These are phyloP conservation scores for Neurospora tetraspora DNA, from an alignment of 495 filamentous ascomycete genomes.

Conservation along the genomic window DNA sequence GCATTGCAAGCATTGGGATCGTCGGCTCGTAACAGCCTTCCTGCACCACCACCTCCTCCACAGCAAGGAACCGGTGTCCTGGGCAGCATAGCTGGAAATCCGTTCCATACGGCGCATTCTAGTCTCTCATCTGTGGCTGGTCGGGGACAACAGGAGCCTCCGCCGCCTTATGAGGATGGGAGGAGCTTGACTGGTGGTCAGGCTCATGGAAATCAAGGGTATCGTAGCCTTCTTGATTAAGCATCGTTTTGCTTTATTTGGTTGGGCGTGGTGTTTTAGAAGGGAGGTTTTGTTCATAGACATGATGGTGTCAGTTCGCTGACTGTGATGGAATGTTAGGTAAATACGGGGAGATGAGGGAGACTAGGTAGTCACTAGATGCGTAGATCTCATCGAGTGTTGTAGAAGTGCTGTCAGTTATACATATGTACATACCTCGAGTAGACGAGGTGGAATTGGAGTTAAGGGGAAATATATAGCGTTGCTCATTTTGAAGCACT, in stretches of 20 bases:
- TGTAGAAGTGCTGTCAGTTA: neutral
- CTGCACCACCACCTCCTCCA: neutral
- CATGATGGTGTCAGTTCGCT: neutral
- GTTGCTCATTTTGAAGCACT: neutral
- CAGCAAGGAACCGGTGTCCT: neutral
- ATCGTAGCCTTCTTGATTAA: conserved; percentile 13
- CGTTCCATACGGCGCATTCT: neutral
- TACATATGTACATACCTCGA: neutral
- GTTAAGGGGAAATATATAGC: neutral
- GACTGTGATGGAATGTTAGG: neutral
- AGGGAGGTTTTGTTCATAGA: neutral
- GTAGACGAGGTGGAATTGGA: neutral
- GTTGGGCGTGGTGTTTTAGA: neutral
- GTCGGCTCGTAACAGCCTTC: neutral
- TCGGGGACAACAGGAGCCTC: neutral
- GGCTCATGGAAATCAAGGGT: neutral
- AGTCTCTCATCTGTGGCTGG: neutral
- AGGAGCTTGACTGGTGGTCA: neutral
- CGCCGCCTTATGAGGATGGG: neutral
- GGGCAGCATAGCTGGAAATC: neutral
- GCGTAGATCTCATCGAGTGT: neutral
- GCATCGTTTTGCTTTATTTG: neutral
- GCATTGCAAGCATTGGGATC: neutral
- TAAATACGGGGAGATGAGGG: neutral
- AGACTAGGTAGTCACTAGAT: neutral